A percentile compares a stretch with the other conserved stretches of the same genome.
Evolutionary conservation across 805 yeast genomes (phyloP).

Genomic region (Monosporozyma servazzii): DNA sequence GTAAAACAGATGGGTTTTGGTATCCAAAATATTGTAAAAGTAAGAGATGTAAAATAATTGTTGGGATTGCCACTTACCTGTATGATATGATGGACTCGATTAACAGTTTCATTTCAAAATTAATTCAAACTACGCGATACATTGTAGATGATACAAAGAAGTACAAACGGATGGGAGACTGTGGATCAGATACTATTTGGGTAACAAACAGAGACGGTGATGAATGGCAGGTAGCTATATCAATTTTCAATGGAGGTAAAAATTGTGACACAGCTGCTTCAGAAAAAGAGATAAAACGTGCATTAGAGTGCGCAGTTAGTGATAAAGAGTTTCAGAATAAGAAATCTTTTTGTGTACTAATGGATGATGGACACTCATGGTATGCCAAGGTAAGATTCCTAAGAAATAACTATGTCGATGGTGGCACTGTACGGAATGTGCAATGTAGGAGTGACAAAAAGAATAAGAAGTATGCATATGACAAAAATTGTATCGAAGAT

Average conservation of each 20-base stretch:
- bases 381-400: constrained; percentile 4
- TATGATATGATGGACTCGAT: neutral
- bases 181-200: constrained; percentile 2
- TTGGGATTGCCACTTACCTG: neutral
- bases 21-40: neutral
- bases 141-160: neutral
- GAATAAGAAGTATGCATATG: neutral
- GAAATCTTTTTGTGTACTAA: constrained; percentile 4
- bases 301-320: neutral
- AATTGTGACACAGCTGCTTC: constrained; percentile 7
- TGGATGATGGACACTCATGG: constrained; percentile 5
- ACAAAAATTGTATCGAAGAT: neutral
- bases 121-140: neutral
- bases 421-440: constrained; percentile 3
- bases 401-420: constrained; percentile 1
- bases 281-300: neutral
- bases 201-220: constrained; percentile 4
- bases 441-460: neutral
- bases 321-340: constrained; percentile 3
- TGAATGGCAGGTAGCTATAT: constrained; percentile 5
- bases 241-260: constrained; percentile 2
- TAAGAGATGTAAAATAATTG: neutral
- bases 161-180: neutral
- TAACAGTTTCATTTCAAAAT: neutral
- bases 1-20: neutral